Evolutionary conservation across 1,139 yeast genomes (phyloP), one percentile per base, ranked within the genome.

Genomic region (Kluyveromyces sp.): DNA sequence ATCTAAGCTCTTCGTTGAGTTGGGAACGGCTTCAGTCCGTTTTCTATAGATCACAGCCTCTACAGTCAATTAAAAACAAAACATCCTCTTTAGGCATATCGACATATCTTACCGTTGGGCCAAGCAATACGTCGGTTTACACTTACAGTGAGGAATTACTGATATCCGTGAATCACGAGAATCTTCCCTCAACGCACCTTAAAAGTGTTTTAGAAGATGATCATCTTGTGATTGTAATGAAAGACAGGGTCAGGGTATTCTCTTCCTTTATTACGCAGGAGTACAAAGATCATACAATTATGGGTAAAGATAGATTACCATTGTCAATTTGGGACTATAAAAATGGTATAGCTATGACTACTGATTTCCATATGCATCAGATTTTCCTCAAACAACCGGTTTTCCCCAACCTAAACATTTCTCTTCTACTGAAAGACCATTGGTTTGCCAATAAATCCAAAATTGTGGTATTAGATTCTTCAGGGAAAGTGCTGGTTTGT

Each of bases 21-120:
- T 82, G 89, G 89, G 87, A 81, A 61, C 70, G 75, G 54, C 69
- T 82, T 32, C 77, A 73, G 45, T 78, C 80, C 59, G 83, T 79
- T 3, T 81, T 73, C 58, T 83, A 83, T 55, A 68, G 79, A 48
- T 68, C 72, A 28, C 64, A 75, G 31, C 66, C 44, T 28, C 39
- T 63, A 36, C 49, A 50, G 3, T 39, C 48, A 8, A 27, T 47
- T n/a, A 47, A 39, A 15, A 52, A 51, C 45, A 52, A 54, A 3
- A 46, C 56, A n/a, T 54, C 63, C 5, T 43, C 53, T 25, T 48
- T 56, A 4, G 45, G 55, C 32, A 41, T 59, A 10, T 62, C 61
- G 3, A 48, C 58, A 2, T 55, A 52, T 32, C 30, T 46, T 3
- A 53, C 47, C n/a, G 34, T 21, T 34, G 43, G 35, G 30, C 34